Evolutionary conservation across 2,329 filamentous ascomycete species (phyloP).

Genomic region (Elsinoe australis): DNA sequence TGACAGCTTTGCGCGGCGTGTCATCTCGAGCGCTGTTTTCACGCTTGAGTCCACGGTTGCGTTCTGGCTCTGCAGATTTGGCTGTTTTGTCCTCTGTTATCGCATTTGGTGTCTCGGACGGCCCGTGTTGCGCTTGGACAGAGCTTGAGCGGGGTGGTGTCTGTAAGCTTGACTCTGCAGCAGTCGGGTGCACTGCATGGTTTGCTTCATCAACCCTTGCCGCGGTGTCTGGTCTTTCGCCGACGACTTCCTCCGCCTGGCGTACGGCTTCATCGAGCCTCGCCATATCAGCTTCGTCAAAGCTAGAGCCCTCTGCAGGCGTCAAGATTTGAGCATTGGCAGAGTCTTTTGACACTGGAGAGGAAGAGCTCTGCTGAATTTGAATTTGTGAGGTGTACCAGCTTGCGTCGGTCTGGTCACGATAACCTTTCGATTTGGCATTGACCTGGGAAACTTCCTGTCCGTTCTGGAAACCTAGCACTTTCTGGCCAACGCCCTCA

Average conservation of each 20-base stretch:
- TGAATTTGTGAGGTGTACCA: slow-evolving; percentile 70
- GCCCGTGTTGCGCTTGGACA: background rate
- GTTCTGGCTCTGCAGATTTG: background rate
- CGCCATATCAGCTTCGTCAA: slow-evolving; percentile 18
- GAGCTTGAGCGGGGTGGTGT: slow-evolving; percentile 7
- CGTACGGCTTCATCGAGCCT: slow-evolving; percentile 16
- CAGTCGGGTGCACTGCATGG: no score
- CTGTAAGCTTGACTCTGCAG: no score
- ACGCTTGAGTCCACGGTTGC: slow-evolving; percentile 8
- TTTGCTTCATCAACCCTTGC: no score
- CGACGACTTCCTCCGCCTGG: no score
- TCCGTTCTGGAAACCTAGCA: slow-evolving; percentile 57
- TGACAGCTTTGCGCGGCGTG: slow-evolving; percentile 32
- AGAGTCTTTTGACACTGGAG: background rate
- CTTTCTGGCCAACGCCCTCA: slow-evolving; percentile 73
- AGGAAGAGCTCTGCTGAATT: background rate
- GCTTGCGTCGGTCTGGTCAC: slow-evolving; percentile 71
- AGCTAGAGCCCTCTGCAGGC: slow-evolving; percentile 24
- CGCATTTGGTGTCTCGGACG: background rate
- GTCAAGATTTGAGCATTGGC: slow-evolving; percentile 26
- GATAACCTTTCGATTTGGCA: slow-evolving; percentile 57
- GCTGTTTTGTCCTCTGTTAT: background rate
- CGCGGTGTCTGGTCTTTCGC: no score
- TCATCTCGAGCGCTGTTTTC: slow-evolving; percentile 17
- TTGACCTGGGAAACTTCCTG: slow-evolving; percentile 60